A percentile compares a stretch with the other conserved stretches of the same genome.
Conservation (phyloP, 257 asterid species). For the Solanum virginianum region DNA sequence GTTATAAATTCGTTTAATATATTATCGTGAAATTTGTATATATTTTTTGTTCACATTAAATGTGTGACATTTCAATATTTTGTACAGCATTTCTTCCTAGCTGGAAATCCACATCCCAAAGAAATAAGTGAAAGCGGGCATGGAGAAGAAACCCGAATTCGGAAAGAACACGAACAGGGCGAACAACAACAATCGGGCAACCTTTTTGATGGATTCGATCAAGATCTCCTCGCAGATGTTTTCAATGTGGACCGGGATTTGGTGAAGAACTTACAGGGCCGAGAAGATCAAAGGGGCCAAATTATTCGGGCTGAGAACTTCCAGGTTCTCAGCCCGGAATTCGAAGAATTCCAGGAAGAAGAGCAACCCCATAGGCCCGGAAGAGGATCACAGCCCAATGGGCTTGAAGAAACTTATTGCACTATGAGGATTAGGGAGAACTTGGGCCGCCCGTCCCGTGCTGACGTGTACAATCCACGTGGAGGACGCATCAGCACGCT, state of each 20-base stretch:
- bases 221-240: conserved; percentile 22
- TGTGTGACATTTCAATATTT: not conserved
- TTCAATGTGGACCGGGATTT: conserved; percentile 12
- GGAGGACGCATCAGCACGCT: conserved; percentile 45
- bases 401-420: conserved; percentile 49
- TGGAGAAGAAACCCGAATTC: not conserved
- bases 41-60: not conserved
- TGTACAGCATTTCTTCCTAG: conserved; percentile 38
- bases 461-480: conserved; percentile 44
- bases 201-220: conserved; percentile 30
- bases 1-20: too few species aligned
- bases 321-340: conserved; percentile 17
- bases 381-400: conserved; percentile 11
- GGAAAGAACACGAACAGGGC: conserved; percentile 3
- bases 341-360: conserved; percentile 3
- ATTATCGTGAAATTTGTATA: not conserved
- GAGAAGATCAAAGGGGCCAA: conserved; percentile 34
- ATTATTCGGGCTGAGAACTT: conserved; percentile 33
- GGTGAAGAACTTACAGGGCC: conserved; percentile 13
- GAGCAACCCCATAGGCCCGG: not conserved
- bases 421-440: conserved; percentile 23
- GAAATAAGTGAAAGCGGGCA: not conserved
- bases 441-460: conserved; percentile 21
- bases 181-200: not conserved
- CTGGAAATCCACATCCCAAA: conserved; percentile 35